phyloP scores from a whole-genome alignment of 1,284 basidiomycete species.

The Rhizoctonia solani region DNA sequence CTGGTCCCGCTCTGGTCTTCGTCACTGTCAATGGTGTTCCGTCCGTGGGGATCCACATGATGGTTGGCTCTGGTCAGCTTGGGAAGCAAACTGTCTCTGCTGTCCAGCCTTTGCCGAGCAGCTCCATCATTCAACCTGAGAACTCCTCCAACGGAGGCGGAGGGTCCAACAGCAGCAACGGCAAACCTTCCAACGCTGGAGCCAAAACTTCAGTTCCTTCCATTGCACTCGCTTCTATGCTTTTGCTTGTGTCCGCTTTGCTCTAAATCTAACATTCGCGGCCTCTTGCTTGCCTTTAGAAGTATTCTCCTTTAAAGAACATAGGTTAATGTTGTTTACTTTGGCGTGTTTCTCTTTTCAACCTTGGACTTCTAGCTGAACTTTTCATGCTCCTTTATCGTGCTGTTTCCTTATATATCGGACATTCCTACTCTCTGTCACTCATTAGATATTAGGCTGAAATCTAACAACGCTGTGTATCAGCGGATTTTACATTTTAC shows the following conservation, averaged over 20 bases:
- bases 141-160: not conserved
- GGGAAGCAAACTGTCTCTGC: constrained; percentile 56
- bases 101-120: constrained; percentile 48
- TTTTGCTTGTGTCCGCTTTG: not conserved
- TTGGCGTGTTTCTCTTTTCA: not conserved
- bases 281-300: not conserved
- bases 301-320: not conserved
- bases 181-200: not conserved
- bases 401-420: not conserved
- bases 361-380: constrained; percentile 17
- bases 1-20: constrained; percentile 84
- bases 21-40: constrained; percentile 84
- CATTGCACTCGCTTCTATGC: not conserved
- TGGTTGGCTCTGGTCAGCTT: constrained; percentile 77
- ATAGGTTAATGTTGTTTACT: constrained; percentile 10
- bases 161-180: not conserved
- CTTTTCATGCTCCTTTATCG: not conserved
- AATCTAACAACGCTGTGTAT: not conserved
- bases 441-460: constrained; percentile 6
- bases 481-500: not conserved
- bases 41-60: constrained; percentile 73
- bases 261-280: not conserved
- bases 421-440: constrained; percentile 5
- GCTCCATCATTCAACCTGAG: constrained; percentile 13
- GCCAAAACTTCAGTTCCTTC: not conserved